These are phyloP conservation scores for Blastocystis sp. DNA, from an alignment of 352 stramenopile genomes.

Conservation along the genomic window DNA sequence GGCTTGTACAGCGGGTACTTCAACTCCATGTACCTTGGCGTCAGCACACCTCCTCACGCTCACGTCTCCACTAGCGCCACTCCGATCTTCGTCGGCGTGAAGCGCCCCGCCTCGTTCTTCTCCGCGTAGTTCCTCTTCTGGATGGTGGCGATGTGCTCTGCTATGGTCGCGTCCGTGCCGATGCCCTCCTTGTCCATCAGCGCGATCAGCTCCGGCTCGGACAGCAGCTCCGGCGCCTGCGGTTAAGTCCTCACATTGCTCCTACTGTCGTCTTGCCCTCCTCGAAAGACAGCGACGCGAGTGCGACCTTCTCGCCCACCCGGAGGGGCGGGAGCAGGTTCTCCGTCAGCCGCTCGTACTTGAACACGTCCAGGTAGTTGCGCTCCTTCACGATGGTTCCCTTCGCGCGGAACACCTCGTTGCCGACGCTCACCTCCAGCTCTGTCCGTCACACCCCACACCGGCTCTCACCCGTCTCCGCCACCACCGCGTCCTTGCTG, in stretches of 20 bases:
- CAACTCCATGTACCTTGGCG: conserved; percentile 87
- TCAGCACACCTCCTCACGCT: not conserved
- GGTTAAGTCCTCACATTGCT: conserved; percentile 78
- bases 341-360: conserved; percentile 90
- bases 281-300: conserved; percentile 35
- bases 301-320: conserved; percentile 61
- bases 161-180: conserved; percentile 91
- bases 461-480: conserved; percentile 26
- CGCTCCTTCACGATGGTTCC: conserved; percentile 88
- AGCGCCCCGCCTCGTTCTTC: conserved; percentile 90
- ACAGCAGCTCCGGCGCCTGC: conserved; percentile 85
- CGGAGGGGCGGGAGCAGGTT: conserved; percentile 79
- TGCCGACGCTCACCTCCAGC: conserved; percentile 77
- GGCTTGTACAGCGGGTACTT: conserved; percentile 93
- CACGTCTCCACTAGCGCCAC: conserved; percentile 86
- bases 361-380: conserved; percentile 93
- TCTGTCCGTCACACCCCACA: not conserved
- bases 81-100: conserved; percentile 87
- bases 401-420: conserved; percentile 85
- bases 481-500: conserved; percentile 83
- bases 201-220: conserved; percentile 88
- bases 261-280: conserved; percentile 43
- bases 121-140: conserved; percentile 93
- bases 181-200: conserved; percentile 93
- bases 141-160: conserved; percentile 98